Percentiles rank a stretch among this genome's conserved stretches.
phyloP scores from a whole-genome alignment of 352 stramenopile species.

The Phytophthora rubi region DNA sequence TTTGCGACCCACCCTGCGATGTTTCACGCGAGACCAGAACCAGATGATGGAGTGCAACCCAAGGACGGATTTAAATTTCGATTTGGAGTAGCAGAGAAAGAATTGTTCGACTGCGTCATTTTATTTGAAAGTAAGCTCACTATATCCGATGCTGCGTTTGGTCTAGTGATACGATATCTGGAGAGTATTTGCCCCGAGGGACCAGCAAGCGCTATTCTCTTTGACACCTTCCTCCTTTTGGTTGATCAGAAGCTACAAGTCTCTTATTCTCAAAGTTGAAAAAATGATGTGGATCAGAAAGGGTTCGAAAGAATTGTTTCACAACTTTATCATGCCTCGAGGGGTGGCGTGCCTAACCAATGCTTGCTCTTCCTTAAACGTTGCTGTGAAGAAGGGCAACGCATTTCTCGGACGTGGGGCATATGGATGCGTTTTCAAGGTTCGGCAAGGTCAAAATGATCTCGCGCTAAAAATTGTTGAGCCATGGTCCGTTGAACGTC shows the following conservation, averaged over 20 bases:
- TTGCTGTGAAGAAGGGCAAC: not conserved
- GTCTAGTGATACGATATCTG: slow-evolving; percentile 32
- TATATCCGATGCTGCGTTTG: slow-evolving; percentile 39
- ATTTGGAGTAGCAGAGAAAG: slow-evolving; percentile 5
- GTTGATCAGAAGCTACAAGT: slow-evolving; percentile 30
- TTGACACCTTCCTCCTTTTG: slow-evolving; percentile 30
- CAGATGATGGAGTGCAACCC: slow-evolving; percentile 25
- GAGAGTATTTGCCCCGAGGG: slow-evolving; percentile 21
- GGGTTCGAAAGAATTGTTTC: slow-evolving; percentile 35
- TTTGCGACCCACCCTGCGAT: slow-evolving; percentile 35
- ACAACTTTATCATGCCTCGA: slow-evolving; percentile 26
- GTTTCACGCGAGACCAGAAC: slow-evolving; percentile 23
- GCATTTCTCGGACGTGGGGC: not conserved
- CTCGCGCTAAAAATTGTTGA: too few species aligned
- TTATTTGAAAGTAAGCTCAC: slow-evolving; percentile 35
- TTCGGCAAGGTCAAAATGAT: not conserved
- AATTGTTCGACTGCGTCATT: slow-evolving; percentile 41
- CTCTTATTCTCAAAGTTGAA: slow-evolving; percentile 27
- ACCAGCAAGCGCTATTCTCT: slow-evolving; percentile 23
- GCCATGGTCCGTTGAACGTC: too few species aligned
- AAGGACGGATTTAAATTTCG: slow-evolving; percentile 35
- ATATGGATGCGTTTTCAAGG: not conserved
- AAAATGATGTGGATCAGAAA: slow-evolving; percentile 21
- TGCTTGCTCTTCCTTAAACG: not conserved
- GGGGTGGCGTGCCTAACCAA: slow-evolving; percentile 10